Evolutionary conservation across 2,329 filamentous ascomycete genomes (phyloP).

Genomic region (Epichloe scottii): DNA sequence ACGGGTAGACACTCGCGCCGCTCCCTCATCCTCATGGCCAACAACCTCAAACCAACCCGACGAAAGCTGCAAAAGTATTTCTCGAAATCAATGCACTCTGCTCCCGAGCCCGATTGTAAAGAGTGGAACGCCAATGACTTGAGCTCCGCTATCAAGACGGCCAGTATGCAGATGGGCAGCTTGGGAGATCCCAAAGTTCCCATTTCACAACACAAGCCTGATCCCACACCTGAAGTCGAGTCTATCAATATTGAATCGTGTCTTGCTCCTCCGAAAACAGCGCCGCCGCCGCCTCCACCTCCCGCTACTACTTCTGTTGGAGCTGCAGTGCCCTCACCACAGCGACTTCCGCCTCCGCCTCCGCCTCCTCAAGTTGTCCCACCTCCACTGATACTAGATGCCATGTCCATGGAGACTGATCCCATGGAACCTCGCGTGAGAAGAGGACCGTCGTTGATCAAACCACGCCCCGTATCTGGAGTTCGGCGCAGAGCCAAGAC

Average conservation of each 20-base stretch:
- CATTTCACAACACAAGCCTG: conserved; percentile 1
- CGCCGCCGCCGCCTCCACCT: background rate
- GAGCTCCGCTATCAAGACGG: conserved; percentile 4
- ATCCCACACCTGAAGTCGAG: background rate
- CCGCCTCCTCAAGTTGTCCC: background rate
- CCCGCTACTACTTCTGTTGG: background rate
- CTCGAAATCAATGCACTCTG: conserved; percentile 15
- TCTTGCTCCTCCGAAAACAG: background rate
- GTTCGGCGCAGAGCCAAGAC: conserved; percentile 33
- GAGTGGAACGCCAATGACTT: conserved; percentile 13
- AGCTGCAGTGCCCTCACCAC: background rate
- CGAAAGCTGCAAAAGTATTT: conserved; percentile 21
- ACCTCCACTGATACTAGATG: background rate
- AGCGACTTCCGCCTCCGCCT: background rate
- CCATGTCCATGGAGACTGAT: conserved; percentile 1
- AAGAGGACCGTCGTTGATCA: conserved; percentile 3
- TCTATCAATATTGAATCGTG: background rate
- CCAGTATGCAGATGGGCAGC: conserved; percentile 6
- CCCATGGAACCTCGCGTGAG: background rate
- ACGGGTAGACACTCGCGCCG: background rate
- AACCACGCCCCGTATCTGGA: background rate
- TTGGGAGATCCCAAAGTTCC: conserved; percentile 3
- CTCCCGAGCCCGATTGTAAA: conserved; percentile 15
- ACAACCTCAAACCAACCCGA: conserved; percentile 15
- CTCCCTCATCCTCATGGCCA: conserved; percentile 8